phyloP scores from a whole-genome alignment of 495 filamentous ascomycete genomes.

The Lineolata rhizophorae region DNA sequence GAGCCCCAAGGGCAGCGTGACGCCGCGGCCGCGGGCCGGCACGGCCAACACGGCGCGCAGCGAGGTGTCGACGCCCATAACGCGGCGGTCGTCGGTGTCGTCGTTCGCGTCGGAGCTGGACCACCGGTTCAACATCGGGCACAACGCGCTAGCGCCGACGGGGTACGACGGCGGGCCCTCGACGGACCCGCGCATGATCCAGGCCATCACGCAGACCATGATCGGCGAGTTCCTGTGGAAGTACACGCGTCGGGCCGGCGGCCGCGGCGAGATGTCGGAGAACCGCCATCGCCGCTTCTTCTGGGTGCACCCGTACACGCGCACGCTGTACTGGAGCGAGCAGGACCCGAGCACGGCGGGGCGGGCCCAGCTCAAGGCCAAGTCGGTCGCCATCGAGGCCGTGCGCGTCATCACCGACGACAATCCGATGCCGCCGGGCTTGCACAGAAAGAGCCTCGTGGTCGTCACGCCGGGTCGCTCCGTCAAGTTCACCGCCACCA shows the following conservation, averaged over 20 bases:
- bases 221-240: constrained; percentile 99
- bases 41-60: too few species aligned
- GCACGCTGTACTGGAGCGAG: constrained; percentile 92
- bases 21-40: constrained; percentile 28
- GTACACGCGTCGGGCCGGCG: constrained; percentile 83
- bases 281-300: constrained; percentile 89
- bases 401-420: constrained; percentile 89
- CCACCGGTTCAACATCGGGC: constrained; percentile 58
- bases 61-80: constrained; percentile 26
- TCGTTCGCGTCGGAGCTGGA: constrained; percentile 92
- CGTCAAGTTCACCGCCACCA: constrained; percentile 84
- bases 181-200: constrained; percentile 95
- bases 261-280: constrained; percentile 62
- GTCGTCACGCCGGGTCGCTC: constrained; percentile 73
- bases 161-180: constrained; percentile 3
- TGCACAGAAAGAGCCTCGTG: constrained; percentile 81
- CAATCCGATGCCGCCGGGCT: constrained; percentile 82
- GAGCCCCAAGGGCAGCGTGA: constrained; percentile 27
- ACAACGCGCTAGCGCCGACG: constrained; percentile 15
- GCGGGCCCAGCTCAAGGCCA: constrained; percentile 59
- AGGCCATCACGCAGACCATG: constrained; percentile 98
- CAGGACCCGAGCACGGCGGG: constrained; percentile 63
- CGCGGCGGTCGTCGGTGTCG: constrained; percentile 65
- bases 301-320: constrained; percentile 97
- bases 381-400: constrained; percentile 85